Conservation (phyloP, 2,329 filamentous ascomycete genomes). For the Colletotrichum sp. region DNA sequence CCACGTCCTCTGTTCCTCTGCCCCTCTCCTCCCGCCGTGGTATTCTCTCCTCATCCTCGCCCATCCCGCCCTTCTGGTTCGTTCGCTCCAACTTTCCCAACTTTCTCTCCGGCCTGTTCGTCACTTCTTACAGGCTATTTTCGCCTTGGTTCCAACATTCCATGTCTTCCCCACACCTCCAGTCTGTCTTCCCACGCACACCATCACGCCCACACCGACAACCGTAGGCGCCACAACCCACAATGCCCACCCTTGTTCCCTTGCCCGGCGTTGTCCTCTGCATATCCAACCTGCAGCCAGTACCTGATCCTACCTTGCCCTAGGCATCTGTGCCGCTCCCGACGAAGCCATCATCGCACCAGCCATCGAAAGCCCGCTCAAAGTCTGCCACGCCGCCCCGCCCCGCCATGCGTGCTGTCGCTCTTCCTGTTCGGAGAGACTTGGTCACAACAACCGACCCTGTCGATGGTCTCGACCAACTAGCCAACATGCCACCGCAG, state of each 20-base stretch:
- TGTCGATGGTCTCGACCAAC: neutral
- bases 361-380: neutral
- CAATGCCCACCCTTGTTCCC: neutral
- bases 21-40: neutral
- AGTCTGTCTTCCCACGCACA: neutral
- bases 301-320: neutral
- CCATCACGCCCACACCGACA: neutral
- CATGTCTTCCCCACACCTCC: neutral
- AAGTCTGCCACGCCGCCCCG: constrained; percentile 3
- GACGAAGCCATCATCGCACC: neutral
- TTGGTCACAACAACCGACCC: neutral
- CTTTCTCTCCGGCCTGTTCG: neutral
- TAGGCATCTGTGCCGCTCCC: constrained; percentile 5
- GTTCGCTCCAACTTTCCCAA: neutral
- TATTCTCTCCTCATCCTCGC: neutral
- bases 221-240: neutral
- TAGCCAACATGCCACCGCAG: neutral
- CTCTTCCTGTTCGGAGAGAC: neutral
- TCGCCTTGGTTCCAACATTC: neutral
- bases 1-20: neutral
- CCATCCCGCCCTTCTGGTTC: neutral
- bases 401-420: neutral
- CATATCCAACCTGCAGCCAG: neutral
- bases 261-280: neutral
- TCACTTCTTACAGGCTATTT: neutral